Conservation (phyloP, 352 stramenopile genomes). For the Pythium brassicae region DNA sequence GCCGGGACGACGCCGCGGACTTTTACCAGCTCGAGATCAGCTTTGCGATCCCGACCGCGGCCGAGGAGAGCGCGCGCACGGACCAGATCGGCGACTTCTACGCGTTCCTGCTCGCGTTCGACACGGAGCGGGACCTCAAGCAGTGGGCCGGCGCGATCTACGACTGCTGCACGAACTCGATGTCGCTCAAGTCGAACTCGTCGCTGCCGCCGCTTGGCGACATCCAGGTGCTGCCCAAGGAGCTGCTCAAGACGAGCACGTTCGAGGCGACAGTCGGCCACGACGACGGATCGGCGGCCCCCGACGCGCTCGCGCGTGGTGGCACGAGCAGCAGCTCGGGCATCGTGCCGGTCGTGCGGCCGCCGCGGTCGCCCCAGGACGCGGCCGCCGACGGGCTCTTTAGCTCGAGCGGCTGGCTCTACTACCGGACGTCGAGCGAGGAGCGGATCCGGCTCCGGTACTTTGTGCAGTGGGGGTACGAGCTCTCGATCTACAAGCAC, state of each 20-base stretch:
- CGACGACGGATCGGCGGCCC: no score
- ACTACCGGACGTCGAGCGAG: constrained; percentile 79
- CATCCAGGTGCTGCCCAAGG: constrained; percentile 80
- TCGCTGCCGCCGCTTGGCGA: constrained; percentile 55
- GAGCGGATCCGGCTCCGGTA: constrained; percentile 80
- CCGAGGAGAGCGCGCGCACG: constrained; percentile 48
- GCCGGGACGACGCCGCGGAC: constrained; percentile 49
- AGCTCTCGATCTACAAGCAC: constrained; percentile 89
- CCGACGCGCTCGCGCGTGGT: no score
- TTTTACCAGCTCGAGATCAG: constrained; percentile 85
- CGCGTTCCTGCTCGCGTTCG: constrained; percentile 72
- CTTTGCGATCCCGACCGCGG: constrained; percentile 64
- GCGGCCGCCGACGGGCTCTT: constrained; percentile 22
- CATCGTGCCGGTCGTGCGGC: constrained; percentile 11
- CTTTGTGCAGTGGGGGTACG: constrained; percentile 86
- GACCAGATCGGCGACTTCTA: constrained; percentile 80
- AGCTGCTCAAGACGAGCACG: constrained; percentile 77
- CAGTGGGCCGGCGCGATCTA: constrained; percentile 80
- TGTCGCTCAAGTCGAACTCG: constrained; percentile 71
- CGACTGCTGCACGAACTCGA: constrained; percentile 85
- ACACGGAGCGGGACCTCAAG: constrained; percentile 61
- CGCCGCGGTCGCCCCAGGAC: constrained; percentile 5
- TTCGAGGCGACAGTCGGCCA: constrained; percentile 65
- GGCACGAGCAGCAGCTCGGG: constrained; percentile 20
- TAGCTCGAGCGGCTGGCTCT: constrained; percentile 78